phyloP scores from a whole-genome alignment of 306 rosid genomes.

The Luffa aegyptiaca region DNA sequence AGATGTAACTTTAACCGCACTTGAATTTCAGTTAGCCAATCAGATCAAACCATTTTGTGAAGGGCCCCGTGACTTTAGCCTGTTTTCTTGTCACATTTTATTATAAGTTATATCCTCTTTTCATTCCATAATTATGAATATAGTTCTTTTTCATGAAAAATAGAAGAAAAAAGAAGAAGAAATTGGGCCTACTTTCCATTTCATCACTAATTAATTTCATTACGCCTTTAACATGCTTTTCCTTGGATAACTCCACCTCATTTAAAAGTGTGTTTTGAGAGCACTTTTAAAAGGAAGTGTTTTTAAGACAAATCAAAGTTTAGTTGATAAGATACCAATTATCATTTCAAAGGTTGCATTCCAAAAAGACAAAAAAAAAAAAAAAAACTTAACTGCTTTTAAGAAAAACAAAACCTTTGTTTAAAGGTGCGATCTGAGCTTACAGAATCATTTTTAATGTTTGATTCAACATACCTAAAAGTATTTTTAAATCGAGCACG shows the following conservation, averaged over 20 bases:
- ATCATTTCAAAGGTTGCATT: no score
- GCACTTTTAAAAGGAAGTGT: not conserved
- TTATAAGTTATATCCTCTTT: not conserved
- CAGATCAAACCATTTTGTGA: not conserved
- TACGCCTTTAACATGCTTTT: not conserved
- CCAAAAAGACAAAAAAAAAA: no score
- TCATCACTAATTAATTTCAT: not conserved
- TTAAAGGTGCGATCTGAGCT: no score
- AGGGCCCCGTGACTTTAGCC: not conserved
- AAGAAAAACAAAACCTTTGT: not conserved
- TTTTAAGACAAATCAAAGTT: no score
- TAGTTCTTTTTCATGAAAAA: not conserved
- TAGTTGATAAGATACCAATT: no score
- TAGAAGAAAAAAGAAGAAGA: not conserved
- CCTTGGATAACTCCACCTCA: not conserved
- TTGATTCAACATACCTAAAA: no score
- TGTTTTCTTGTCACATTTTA: not conserved
- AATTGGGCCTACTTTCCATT: not conserved
- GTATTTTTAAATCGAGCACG: no score
- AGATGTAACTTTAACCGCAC: not conserved
- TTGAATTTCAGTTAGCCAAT: not conserved
- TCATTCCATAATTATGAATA: not conserved
- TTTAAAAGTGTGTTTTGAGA: not conserved
- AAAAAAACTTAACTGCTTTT: not conserved
- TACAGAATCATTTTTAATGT: no score